These are phyloP conservation scores for Ustulina deusta DNA, from an alignment of 2,329 filamentous ascomycete genomes.

Conservation along the genomic window DNA sequence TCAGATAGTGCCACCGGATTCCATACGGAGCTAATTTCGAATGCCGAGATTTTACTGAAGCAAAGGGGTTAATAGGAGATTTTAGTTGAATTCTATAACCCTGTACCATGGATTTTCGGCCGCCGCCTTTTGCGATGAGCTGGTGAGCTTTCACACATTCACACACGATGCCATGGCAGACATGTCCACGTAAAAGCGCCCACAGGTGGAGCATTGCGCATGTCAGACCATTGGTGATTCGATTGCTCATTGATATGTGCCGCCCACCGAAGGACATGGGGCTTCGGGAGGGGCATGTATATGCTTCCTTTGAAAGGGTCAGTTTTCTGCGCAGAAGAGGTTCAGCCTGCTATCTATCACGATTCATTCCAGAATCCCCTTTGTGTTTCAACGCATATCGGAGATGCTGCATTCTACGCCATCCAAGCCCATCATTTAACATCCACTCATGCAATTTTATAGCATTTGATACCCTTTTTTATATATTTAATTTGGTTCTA, in stretches of 20 bases:
- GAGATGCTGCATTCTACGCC: background rate
- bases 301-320: background rate
- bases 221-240: background rate
- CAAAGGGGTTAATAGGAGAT: background rate
- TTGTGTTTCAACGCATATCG: background rate
- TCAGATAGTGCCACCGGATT: background rate
- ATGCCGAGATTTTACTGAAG: conserved; percentile 11
- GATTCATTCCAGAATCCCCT: background rate
- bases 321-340: background rate
- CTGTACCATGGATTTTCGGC: background rate
- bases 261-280: background rate
- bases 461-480: conserved; percentile 38
- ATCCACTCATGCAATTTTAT: conserved; percentile 20
- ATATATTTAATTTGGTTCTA: conserved; percentile 5
- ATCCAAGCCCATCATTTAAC: conserved; percentile 11
- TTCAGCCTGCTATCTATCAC: background rate
- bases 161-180: background rate
- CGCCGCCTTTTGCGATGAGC: conserved; percentile 12
- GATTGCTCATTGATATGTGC: background rate
- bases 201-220: conserved; percentile 19
- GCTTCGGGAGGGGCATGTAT: background rate
- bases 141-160: background rate
- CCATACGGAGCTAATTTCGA: conserved; percentile 20
- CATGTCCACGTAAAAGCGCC: conserved; percentile 27
- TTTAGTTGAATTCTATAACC: conserved; percentile 1